phyloP scores from a whole-genome alignment of 23 red algal species.

The Gracilaria domingensis region DNA sequence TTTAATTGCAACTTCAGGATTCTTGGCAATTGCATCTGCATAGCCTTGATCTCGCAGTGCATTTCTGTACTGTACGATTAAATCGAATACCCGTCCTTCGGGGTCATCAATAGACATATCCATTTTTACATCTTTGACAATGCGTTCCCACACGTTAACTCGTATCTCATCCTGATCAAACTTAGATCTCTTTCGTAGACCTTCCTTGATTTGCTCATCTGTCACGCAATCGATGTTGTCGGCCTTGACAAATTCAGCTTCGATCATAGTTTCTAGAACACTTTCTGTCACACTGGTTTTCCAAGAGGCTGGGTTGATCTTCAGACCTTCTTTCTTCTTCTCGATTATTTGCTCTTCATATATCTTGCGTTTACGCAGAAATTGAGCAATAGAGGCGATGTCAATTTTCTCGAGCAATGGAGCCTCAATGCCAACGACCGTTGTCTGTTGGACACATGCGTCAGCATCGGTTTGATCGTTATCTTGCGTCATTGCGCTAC shows the following conservation, averaged over 20 bases:
- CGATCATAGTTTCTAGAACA: conserved; percentile 4
- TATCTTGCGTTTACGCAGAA: background rate
- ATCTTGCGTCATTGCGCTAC: background rate
- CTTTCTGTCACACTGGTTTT: background rate
- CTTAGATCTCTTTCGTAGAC: background rate
- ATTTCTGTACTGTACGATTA: background rate
- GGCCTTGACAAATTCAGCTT: background rate
- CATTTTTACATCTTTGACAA: conserved; percentile 4
- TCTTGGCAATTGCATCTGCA: background rate
- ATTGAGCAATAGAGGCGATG: background rate
- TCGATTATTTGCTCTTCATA: conserved; percentile 8
- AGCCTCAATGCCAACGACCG: background rate
- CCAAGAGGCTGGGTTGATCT: background rate
- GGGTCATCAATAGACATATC: background rate
- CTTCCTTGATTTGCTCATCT: background rate
- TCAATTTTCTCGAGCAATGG: background rate
- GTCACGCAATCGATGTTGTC: background rate
- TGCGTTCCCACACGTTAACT: background rate
- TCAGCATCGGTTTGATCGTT: background rate
- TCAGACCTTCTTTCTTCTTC: background rate
- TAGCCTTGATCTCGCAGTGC: conserved; percentile 4
- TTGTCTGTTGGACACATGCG: background rate
- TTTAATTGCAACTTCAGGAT: conserved; percentile 13
- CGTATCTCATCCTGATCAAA: background rate
- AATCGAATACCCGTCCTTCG: background rate